Conservation (phyloP, 129 eudicot genomes). For the Arctium minus region DNA sequence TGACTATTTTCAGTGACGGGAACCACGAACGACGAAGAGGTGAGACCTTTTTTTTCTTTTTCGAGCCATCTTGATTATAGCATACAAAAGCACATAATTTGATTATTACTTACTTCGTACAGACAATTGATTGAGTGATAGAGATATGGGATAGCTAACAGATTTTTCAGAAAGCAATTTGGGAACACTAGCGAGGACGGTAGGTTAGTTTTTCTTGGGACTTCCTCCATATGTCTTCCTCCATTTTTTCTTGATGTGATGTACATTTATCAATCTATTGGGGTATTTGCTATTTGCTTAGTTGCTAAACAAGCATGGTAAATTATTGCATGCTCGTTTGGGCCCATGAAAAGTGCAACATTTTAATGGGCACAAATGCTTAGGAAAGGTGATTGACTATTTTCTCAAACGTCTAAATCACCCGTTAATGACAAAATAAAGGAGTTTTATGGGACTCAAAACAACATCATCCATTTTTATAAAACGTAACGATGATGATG, state of each 20-base stretch:
- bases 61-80: not conserved
- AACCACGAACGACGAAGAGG: slow-evolving; percentile 91
- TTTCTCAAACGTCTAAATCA: no score
- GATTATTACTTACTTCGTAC: slow-evolving; percentile 9
- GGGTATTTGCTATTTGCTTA: not conserved
- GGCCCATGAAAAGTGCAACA: no score
- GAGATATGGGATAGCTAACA: slow-evolving; percentile 98
- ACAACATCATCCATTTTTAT: no score
- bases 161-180: slow-evolving; percentile 90
- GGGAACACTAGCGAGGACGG: slow-evolving; percentile 98
- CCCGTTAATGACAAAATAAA: no score
- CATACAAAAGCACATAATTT: not conserved
- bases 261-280: not conserved
- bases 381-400: no score
- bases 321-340: no score
- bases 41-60: slow-evolving; percentile 26
- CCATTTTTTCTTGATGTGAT: not conserved
- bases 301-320: no score
- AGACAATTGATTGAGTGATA: slow-evolving; percentile 91
- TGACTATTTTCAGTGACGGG: slow-evolving; percentile 71
- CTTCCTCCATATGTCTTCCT: not conserved
- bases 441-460: no score
- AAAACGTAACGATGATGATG: no score
- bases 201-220: slow-evolving; percentile 40
- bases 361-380: no score